A percentile compares a stretch with the other conserved stretches of the same genome.
Conservation (phyloP, 176 grass and related monocot genomes). For the Zea mays region DNA sequence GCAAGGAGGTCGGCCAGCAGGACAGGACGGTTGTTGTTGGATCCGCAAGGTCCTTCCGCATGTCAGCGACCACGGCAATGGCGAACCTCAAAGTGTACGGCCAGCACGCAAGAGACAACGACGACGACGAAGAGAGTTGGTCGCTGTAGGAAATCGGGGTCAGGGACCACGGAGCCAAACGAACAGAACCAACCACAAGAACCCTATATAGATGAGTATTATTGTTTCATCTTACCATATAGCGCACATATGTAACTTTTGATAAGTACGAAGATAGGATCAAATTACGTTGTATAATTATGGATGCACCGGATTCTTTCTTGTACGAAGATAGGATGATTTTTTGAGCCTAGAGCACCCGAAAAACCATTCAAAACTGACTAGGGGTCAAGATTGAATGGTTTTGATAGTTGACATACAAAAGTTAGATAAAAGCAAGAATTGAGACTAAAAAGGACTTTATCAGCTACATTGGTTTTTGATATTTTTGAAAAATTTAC, state of each 20-base stretch:
- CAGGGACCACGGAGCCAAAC: background rate
- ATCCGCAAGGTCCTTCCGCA: slow-evolving; percentile 72
- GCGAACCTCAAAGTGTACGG: slow-evolving; percentile 44
- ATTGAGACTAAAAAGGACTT: too few relatives aligned
- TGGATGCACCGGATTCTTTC: slow-evolving; percentile 33
- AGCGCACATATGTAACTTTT: slow-evolving; percentile 32
- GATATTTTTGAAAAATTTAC: too few relatives aligned
- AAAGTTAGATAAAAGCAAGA: too few relatives aligned
- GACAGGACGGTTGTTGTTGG: slow-evolving; percentile 67
- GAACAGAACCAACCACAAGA: background rate
- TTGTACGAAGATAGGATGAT: slow-evolving; percentile 25
- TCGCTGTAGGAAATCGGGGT: slow-evolving; percentile 31
- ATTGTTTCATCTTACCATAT: background rate
- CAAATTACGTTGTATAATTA: slow-evolving; percentile 31
- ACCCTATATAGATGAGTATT: slow-evolving; percentile 13
- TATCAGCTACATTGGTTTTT: too few relatives aligned
- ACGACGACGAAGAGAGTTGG: slow-evolving; percentile 61
- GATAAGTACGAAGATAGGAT: background rate
- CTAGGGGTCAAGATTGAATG: too few relatives aligned
- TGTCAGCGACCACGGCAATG: slow-evolving; percentile 41
- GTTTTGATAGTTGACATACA: too few relatives aligned
- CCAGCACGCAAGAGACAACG: slow-evolving; percentile 22
- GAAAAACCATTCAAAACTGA: too few relatives aligned
- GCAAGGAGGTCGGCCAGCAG: slow-evolving; percentile 80
- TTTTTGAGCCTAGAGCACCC: too few relatives aligned